Conservation (phyloP, 1,284 basidiomycete genomes). For the Cutaneotrichosporon sp. region DNA sequence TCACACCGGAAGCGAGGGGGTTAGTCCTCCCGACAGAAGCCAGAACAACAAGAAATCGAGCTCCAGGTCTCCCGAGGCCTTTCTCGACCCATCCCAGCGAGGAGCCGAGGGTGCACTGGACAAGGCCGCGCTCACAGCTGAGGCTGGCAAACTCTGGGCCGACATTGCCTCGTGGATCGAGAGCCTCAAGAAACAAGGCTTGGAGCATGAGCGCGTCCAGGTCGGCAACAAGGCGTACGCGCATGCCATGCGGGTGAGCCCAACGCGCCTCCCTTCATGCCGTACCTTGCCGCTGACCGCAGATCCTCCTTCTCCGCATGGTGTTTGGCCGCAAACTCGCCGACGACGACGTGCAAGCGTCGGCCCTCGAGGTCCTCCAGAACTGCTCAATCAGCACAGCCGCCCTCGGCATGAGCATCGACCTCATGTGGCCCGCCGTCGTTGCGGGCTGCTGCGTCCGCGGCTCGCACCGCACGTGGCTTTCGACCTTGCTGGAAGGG, state of each 20-base stretch:
- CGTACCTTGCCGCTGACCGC: not conserved
- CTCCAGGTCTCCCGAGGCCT: no score
- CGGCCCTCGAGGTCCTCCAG: conserved; percentile 40
- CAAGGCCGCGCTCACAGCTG: conserved; percentile 13
- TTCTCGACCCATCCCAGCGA: not conserved
- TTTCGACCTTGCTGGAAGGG: conserved; percentile 50
- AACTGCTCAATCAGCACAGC: conserved; percentile 44
- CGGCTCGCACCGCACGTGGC: conserved; percentile 47
- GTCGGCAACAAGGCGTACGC: conserved; percentile 49
- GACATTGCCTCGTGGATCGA: conserved; percentile 48
- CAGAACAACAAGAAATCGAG: no score
- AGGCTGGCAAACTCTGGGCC: conserved; percentile 36
- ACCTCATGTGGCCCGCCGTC: conserved; percentile 52
- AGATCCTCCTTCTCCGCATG: conserved; percentile 53
- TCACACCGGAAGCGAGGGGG: no score
- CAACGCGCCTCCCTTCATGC: not conserved
- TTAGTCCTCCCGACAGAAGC: no score
- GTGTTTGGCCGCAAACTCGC: conserved; percentile 49
- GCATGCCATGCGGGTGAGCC: conserved; percentile 47
- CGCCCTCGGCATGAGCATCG: conserved; percentile 46
- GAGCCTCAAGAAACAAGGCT: conserved; percentile 31
- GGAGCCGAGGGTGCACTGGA: no score
- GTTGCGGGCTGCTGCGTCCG: conserved; percentile 52
- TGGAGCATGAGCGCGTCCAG: conserved; percentile 49
- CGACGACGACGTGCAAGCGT: conserved; percentile 48